Evolutionary conservation across 2,329 filamentous ascomycete genomes (phyloP), one percentile per base, ranked within the genome.

Genomic region (Pestalotiopsis sp.): DNA sequence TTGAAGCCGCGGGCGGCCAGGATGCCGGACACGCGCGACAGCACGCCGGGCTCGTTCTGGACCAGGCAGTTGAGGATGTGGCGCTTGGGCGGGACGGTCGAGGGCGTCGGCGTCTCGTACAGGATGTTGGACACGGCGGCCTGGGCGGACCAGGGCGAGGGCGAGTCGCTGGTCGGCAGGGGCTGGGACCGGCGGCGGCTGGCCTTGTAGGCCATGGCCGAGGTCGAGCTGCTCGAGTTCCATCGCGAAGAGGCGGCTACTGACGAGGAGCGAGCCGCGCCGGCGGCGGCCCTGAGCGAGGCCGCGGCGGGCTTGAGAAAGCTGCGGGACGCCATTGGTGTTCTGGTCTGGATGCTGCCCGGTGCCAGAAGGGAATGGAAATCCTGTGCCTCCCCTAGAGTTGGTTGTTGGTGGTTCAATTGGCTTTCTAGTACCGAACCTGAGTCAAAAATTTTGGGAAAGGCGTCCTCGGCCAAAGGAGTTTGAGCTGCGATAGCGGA

Each of bases 1-100:
- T 99, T 99, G 89, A 99, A 99, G 72, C 96, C 96, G 68, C 96
- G 90, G 57, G 96, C 96, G 13, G 96, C 96, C 40, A 99, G 86
- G 77, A 99, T 98, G 66, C 96, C 96, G 1, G 96, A 98, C 10
- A 99, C 93, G 69, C 96, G 94, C 65, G 95, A 98, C 68, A 99
- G 86, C 67, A 99, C 96, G 83, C 96, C 96, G 13, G 96, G 96
- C 85, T 99, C 96, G 83, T 99, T 99, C 82, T 99, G 96, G 69
- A 99, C 96, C 70, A 99, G 88, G 80, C 96, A 99, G 84, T 99
- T 99, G 81, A 99, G 91, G 78, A 99, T 89, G 82, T 99, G 96
- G 66, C 94, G 91, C 84, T 97, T 98, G 58, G 94, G 92, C 9
- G 96, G 95, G 26, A 90, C 90, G 75, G 86, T 86, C 14, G 94